phyloP scores from a whole-genome alignment of 257 asterid species.

The Gardenia jasminoides region DNA sequence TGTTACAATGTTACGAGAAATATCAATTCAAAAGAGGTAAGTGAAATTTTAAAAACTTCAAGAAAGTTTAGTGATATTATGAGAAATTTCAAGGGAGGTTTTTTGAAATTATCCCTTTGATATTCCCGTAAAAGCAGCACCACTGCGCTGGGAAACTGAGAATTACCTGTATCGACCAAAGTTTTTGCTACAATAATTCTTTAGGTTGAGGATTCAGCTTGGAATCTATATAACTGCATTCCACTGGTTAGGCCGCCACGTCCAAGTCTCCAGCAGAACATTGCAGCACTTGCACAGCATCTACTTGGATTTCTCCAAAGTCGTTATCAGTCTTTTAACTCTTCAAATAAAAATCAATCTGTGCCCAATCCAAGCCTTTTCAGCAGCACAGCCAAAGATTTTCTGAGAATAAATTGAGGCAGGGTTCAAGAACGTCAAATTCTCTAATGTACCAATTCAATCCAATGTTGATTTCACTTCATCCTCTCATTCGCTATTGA shows the following conservation, averaged over 20 bases:
- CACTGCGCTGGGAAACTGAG: constrained; percentile 3
- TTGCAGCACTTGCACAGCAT: neutral
- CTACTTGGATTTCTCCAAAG: constrained; percentile 29
- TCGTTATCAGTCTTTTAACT: constrained; percentile 15
- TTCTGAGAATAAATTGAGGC: constrained; percentile 81
- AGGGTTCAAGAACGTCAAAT: constrained; percentile 55
- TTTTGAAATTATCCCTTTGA: neutral
- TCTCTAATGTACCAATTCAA: constrained; percentile 63
- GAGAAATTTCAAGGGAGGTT: too few species aligned
- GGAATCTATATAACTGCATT: constrained; percentile 11
- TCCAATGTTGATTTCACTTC: constrained; percentile 74
- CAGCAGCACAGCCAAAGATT: constrained; percentile 43
- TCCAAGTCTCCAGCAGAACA: constrained; percentile 1
- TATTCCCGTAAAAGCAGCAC: neutral
- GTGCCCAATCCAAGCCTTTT: constrained; percentile 14
- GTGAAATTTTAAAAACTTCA: too few species aligned
- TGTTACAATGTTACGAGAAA: too few species aligned
- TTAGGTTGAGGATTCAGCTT: neutral
- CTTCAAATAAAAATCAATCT: constrained; percentile 21
- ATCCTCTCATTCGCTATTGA: constrained; percentile 83
- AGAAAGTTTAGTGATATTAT: too few species aligned
- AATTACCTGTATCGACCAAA: neutral
- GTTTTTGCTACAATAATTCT: neutral
- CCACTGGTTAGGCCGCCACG: neutral
- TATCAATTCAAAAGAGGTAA: too few species aligned